Evolutionary conservation across 2,329 filamentous ascomycete species (phyloP).

Genomic region (Xylariaceae sp.): DNA sequence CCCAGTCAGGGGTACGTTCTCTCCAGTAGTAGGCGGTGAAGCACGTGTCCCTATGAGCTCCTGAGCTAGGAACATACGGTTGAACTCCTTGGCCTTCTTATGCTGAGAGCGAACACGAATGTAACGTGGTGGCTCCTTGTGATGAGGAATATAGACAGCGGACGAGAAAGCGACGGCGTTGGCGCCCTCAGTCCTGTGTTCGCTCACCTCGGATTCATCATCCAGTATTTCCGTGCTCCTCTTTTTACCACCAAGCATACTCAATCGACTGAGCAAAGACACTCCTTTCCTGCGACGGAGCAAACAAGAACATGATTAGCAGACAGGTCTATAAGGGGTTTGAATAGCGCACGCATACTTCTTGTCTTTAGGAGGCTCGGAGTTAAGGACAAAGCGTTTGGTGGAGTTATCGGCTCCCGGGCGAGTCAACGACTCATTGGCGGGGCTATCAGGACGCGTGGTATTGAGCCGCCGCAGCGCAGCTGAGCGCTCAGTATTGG

Average conservation of each 20-base stretch:
- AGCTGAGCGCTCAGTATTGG: slow-evolving; percentile 33
- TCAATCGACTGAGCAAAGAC: slow-evolving; percentile 80
- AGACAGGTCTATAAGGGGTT: neutral
- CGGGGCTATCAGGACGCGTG: slow-evolving; percentile 48
- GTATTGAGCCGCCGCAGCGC: slow-evolving; percentile 47
- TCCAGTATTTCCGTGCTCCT: slow-evolving; percentile 52
- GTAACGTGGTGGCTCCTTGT: slow-evolving; percentile 85
- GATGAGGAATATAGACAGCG: slow-evolving; percentile 75
- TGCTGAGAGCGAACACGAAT: slow-evolving; percentile 78
- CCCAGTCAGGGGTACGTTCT: slow-evolving; percentile 22
- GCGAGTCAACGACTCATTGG: slow-evolving; percentile 37
- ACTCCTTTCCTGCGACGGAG: slow-evolving; percentile 63
- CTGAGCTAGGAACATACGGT: slow-evolving; percentile 85
- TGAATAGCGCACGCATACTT: slow-evolving; percentile 49
- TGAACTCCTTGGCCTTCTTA: slow-evolving; percentile 77
- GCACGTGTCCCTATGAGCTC: slow-evolving; percentile 65
- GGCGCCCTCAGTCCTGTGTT: slow-evolving; percentile 68
- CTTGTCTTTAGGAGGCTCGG: slow-evolving; percentile 53
- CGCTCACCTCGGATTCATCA: slow-evolving; percentile 64
- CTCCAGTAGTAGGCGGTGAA: slow-evolving; percentile 29
- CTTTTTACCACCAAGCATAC: slow-evolving; percentile 76
- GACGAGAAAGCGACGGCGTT: slow-evolving; percentile 79
- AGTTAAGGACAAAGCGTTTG: slow-evolving; percentile 32
- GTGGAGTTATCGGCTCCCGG: slow-evolving; percentile 39
- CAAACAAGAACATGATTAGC: slow-evolving; percentile 11